Conservation (phyloP, 2,329 filamentous ascomycete genomes). For the Aspergillus brunneoviolaceus region DNA sequence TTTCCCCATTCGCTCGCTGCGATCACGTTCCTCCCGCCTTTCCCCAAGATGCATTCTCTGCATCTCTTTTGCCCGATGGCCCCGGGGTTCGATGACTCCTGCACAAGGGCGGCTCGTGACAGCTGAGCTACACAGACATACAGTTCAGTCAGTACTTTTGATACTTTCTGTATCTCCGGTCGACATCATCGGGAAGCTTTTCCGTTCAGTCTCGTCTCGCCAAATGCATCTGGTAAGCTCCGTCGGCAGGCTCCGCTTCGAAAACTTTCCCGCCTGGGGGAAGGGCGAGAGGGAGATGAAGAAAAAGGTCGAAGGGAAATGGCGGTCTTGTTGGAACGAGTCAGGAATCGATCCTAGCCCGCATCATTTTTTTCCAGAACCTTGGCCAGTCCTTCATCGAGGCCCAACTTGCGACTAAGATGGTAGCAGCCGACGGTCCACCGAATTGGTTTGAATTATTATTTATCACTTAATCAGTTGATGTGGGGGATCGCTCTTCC, state of each 20-base stretch:
- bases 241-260: background rate
- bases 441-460: background rate
- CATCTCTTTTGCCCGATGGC: background rate
- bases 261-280: background rate
- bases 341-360: background rate
- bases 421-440: constrained; percentile 7
- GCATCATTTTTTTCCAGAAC: background rate
- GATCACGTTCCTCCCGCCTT: background rate
- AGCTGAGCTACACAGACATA: background rate
- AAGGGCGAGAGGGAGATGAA: background rate
- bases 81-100: background rate
- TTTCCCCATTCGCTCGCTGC: background rate
- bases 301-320: background rate
- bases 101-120: background rate
- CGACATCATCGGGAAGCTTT: background rate
- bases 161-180: background rate
- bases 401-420: constrained; percentile 1
- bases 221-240: background rate
- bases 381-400: background rate
- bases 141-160: background rate
- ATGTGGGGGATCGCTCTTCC: constrained; percentile 16
- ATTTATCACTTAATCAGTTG: background rate
- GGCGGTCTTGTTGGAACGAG: background rate
- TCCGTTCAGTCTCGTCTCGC: background rate
- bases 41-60: background rate